Evolutionary conservation across 2,329 filamentous ascomycete genomes (phyloP).

Genomic region (Lachnellula hyalina): DNA sequence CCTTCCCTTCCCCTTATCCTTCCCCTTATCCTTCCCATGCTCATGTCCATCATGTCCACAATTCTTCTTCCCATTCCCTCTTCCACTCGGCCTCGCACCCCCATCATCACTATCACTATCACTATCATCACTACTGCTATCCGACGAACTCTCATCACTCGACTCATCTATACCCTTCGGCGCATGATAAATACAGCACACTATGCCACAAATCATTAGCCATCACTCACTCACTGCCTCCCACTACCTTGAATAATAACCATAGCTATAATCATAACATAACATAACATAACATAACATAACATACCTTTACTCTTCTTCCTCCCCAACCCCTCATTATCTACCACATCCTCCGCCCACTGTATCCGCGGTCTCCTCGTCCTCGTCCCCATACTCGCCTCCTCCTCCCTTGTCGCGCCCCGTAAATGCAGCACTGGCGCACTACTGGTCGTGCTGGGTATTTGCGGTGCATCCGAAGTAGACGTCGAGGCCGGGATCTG

Average conservation of each 20-base stretch:
- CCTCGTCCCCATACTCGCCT: slow-evolving; percentile 30
- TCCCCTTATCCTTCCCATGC: slow-evolving; percentile 35
- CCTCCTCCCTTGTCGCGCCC: slow-evolving; percentile 19
- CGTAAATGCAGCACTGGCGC: slow-evolving; percentile 25
- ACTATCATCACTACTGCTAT: slow-evolving; percentile 48
- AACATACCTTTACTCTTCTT: slow-evolving; percentile 85
- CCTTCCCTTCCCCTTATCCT: slow-evolving; percentile 35
- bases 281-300: background rate
- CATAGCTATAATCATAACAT: background rate
- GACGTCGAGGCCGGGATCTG: background rate
- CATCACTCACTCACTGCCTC: background rate
- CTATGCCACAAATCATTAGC: slow-evolving; percentile 39
- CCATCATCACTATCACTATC: slow-evolving; percentile 36
- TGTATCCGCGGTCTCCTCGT: slow-evolving; percentile 57
- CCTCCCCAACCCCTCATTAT: slow-evolving; percentile 91
- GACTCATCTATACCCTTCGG: slow-evolving; percentile 78
- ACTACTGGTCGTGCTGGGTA: slow-evolving; percentile 4
- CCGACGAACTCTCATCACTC: slow-evolving; percentile 58
- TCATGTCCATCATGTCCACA: slow-evolving; percentile 32
- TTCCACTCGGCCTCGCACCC: slow-evolving; percentile 33
- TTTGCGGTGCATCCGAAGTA: background rate
- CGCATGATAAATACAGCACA: slow-evolving; percentile 98
- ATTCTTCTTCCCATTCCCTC: slow-evolving; percentile 22
- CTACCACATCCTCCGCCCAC: slow-evolving; percentile 89
- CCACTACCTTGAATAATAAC: background rate